Evolutionary conservation across 768 basidiomycete species (phyloP).

Genomic region (Auricularia sp.): DNA sequence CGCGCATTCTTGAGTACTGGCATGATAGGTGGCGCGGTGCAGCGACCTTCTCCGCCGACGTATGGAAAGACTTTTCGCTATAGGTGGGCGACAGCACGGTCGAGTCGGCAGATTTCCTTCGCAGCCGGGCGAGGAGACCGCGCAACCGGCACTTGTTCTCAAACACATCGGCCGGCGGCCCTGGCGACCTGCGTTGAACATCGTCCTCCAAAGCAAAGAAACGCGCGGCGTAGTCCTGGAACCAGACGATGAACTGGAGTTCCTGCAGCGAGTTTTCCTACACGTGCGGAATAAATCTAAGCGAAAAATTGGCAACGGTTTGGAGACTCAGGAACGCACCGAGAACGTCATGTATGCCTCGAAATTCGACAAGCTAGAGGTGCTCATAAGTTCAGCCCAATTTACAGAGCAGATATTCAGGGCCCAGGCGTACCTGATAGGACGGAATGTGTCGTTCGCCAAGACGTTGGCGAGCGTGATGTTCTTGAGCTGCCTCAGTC

Average conservation of each 20-base stretch:
- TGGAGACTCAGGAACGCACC: not conserved
- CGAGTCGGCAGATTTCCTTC: not conserved
- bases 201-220: constrained; percentile 21
- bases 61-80: not conserved
- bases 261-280: constrained; percentile 26
- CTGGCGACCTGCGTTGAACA: constrained; percentile 12
- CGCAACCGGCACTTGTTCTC: not conserved
- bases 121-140: not conserved
- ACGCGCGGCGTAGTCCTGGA: constrained; percentile 28
- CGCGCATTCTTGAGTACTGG: not conserved
- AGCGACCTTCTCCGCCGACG: not conserved
- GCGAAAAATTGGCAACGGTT: not conserved
- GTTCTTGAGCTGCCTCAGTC: not conserved
- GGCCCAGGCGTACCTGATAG: constrained; percentile 22
- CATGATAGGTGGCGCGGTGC: not conserved
- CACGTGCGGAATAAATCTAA: not conserved
- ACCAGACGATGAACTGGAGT: constrained; percentile 30
- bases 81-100: not conserved
- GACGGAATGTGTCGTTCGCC: constrained; percentile 30
- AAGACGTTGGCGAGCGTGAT: constrained; percentile 24
- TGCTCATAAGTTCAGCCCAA: not conserved
- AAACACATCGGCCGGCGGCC: not conserved
- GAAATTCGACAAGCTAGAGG: constrained; percentile 21
- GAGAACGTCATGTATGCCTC: constrained; percentile 18
- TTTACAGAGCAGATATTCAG: not conserved